Conservation (phyloP, 1,139 yeast genomes). For the Scheffersomyces quercinus region DNA sequence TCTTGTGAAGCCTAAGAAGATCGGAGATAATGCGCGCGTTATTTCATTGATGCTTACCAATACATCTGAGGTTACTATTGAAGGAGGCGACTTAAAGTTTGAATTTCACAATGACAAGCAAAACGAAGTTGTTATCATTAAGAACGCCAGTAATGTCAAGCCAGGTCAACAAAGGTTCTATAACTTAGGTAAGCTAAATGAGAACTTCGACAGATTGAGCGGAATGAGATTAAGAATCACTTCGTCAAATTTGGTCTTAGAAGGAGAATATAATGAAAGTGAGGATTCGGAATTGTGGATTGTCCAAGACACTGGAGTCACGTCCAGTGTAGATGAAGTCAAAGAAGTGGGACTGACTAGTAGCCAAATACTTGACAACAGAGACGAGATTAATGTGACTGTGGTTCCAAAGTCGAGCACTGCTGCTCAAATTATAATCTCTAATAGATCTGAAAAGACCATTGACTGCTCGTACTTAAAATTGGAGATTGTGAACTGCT, state of each 20-base stretch:
- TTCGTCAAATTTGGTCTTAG: slow-evolving; percentile 21
- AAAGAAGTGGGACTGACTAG: not conserved
- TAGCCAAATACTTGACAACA: not conserved
- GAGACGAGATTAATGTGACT: slow-evolving; percentile 20
- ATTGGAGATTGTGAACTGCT: slow-evolving; percentile 33
- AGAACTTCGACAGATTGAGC: slow-evolving; percentile 16
- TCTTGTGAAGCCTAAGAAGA: slow-evolving; percentile 6
- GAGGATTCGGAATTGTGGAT: slow-evolving; percentile 9
- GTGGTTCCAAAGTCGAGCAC: slow-evolving; percentile 32
- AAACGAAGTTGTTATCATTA: slow-evolving; percentile 23
- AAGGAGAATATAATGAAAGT: slow-evolving; percentile 21
- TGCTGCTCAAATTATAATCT: slow-evolving; percentile 33
- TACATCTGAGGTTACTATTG: slow-evolving; percentile 22
- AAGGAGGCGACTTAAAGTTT: slow-evolving; percentile 30
- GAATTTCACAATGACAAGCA: slow-evolving; percentile 18
- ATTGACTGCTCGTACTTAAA: slow-evolving; percentile 35
- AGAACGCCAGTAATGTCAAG: slow-evolving; percentile 27
- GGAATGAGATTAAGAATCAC: slow-evolving; percentile 23
- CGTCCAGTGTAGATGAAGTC: not conserved
- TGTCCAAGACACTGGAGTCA: slow-evolving; percentile 1
- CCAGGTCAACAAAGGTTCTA: slow-evolving; percentile 32
- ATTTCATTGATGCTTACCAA: slow-evolving; percentile 31
- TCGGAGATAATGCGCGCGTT: slow-evolving; percentile 18
- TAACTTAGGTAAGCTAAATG: slow-evolving; percentile 21
- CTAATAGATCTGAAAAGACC: slow-evolving; percentile 26